Conservation (phyloP, 202 grass and related monocot species). For the Elaeis oleifera region DNA sequence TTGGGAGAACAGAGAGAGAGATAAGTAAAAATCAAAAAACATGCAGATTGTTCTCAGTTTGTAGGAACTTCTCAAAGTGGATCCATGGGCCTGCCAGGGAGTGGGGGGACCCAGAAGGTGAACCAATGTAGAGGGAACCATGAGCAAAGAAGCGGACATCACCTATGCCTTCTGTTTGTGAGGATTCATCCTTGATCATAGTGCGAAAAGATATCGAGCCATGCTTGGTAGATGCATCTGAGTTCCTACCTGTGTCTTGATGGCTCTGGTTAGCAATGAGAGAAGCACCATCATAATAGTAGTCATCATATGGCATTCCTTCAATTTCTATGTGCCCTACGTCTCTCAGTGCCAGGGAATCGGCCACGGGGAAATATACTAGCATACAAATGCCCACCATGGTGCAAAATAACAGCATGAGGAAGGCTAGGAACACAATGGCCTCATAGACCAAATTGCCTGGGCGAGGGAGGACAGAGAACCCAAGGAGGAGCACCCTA, state of each 20-base stretch:
- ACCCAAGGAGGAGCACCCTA: constrained; percentile 52
- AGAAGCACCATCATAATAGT: constrained; percentile 16
- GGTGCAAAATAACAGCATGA: constrained; percentile 57
- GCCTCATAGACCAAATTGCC: constrained; percentile 45
- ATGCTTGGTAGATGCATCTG: background rate
- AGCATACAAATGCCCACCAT: constrained; percentile 67
- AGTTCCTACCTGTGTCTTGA: constrained; percentile 3
- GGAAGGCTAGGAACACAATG: constrained; percentile 71
- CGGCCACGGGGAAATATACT: constrained; percentile 74
- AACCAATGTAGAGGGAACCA: background rate
- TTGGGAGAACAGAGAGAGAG: background rate
- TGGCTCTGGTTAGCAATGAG: constrained; percentile 13
- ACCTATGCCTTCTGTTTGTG: background rate
- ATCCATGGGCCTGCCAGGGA: background rate
- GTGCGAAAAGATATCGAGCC: background rate
- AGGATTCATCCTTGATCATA: constrained; percentile 5
- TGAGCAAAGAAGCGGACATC: background rate
- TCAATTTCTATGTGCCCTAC: constrained; percentile 49
- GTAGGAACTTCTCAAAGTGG: background rate
- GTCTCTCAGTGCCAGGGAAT: constrained; percentile 58
- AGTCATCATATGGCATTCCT: constrained; percentile 27
- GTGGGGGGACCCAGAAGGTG: background rate
- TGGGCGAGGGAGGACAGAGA: constrained; percentile 62
- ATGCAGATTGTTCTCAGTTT: background rate
- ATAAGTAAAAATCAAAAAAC: background rate